Base-by-base conservation (phyloP, 164 flowering plant genomes). In the Tetracentron sinense region DNA sequence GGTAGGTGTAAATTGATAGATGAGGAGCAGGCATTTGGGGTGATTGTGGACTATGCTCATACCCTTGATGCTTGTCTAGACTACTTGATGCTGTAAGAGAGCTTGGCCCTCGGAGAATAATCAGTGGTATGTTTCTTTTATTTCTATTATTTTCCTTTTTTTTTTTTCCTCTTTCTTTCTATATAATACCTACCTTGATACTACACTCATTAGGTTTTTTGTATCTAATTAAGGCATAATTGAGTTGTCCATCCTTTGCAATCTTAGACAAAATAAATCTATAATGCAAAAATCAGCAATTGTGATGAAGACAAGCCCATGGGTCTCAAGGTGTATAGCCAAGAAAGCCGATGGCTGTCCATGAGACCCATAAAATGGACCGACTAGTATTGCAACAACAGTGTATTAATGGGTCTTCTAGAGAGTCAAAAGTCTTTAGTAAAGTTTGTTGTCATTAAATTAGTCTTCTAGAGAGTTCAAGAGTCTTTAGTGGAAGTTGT, bases 21-120 rank as follows among this genome's bases (percentile, higher is more conserved):
- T 63, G 97, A 91, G 77, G 99, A 89, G 68, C 97, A 94, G 67
- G 92, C 96, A 33, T 94, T 81, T 79, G 93, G 92, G 22, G 97
- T 91, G 57, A 76, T 89, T 60, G 97, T 91, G 58, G 97, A 94
- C 57, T 77, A 86, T 78, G 99, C 97, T 52, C 81, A 80, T 66
- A 87, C 96, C 56, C 99, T 96, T 19, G 90, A 86, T 76, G 93
- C 82, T 21, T 94, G 49, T 94, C 96, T 25, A 84, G 92, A 72
- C 78, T 94, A 16, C 95, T 94, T 60, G 96, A 94, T 74, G 70
- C 85, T 33, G 93, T 89, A 11, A 78, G 90, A 65, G 99, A 94
- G 77, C 85, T 91, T 69, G 74, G 80, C 48, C 90, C 99, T 7
- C 81, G 75, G 63, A 83, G 99, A 81, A 80, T 89, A 20, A 94